A percentile compares a stretch with the other conserved stretches of the same genome.
phyloP scores from a whole-genome alignment of 768 basidiomycete species.

The Mycena venus region DNA sequence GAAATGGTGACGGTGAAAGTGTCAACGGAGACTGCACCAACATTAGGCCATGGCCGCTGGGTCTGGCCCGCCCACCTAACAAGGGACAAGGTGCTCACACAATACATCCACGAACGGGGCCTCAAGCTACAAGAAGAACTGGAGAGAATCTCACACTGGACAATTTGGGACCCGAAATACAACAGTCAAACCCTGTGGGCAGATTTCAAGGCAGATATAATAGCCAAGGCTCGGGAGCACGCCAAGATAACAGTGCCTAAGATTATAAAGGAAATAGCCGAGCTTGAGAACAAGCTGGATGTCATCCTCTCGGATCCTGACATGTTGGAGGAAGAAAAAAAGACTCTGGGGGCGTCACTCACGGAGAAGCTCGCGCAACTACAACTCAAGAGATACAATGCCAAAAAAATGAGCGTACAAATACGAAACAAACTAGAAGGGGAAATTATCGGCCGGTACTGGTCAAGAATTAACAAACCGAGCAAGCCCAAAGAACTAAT shows the following conservation, averaged over 20 bases:
- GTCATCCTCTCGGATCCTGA: neutral
- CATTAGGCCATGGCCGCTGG: too few relatives aligned
- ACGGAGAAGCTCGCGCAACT: neutral
- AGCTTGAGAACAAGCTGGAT: neutral
- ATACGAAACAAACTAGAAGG: neutral
- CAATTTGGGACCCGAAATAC: neutral
- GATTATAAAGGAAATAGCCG: neutral
- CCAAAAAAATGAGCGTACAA: neutral
- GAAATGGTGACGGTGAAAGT: slow-evolving; percentile 41
- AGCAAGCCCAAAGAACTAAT: neutral
- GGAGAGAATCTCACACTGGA: neutral
- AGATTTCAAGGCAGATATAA: neutral
- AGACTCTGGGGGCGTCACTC: neutral
- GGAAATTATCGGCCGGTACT: neutral
- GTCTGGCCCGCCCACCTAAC: slow-evolving; percentile 38
- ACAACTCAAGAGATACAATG: neutral
- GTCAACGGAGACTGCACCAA: slow-evolving; percentile 35
- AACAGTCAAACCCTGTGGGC: too few relatives aligned
- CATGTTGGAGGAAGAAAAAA: neutral
- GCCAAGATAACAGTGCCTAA: neutral
- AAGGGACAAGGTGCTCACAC: slow-evolving; percentile 28
- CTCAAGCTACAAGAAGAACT: neutral
- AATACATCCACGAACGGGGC: neutral
- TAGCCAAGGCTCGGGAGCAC: neutral
- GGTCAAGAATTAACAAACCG: slow-evolving; percentile 1